Evolutionary conservation across 2,329 filamentous ascomycete species (phyloP), one percentile per base, ranked within the genome.

Genomic region (Ceratocystis lukuohia): DNA sequence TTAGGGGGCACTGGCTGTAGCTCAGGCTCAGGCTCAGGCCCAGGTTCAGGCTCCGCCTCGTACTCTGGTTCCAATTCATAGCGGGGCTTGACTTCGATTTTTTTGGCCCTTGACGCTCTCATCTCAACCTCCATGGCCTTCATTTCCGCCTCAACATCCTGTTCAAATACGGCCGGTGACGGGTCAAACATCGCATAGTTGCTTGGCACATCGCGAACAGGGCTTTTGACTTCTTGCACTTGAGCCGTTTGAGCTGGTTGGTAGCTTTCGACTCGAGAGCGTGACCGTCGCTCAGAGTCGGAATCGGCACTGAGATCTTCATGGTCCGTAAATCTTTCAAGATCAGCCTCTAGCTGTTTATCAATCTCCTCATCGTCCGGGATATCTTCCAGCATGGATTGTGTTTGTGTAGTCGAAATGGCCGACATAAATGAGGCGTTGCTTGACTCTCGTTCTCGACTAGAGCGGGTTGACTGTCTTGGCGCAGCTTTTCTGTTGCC

Each of bases 291-390:
- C 69, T 78, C 79, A 0, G 77, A 76, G 62, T 80, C 79, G 5
- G 77, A 80, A 67, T 80, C 77, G 5, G 76, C 75, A 3, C 75
- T 75, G 6, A 79, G 73, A 44, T 79, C 77, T 57, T 84, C 82
- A 15, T 82, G 79, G 37, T 85, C 81, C 1, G 78, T 80, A 30
- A 82, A 71, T 37, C 79, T 77, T 56, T 86, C 82, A 8, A 89
- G 78, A 67, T 88, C 87, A 1, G 82, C 84, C 71, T 88, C 82
- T 0, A 89, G 76, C 62, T 84, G 83, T 25, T 81, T 81, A 64
- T 89, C 84, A 46, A 89, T 80, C 69, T 88, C 86, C 1, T 84
- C 82, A 68, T 89, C 85, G 65, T 84, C 79, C 0, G 81, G 80
- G 10, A 82, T 74, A 3, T 74, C 74, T 17, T 75, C 75, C n/a